Evolutionary conservation across 495 filamentous ascomycete genomes (phyloP).

Genomic region (Xylaria bambusicola): DNA sequence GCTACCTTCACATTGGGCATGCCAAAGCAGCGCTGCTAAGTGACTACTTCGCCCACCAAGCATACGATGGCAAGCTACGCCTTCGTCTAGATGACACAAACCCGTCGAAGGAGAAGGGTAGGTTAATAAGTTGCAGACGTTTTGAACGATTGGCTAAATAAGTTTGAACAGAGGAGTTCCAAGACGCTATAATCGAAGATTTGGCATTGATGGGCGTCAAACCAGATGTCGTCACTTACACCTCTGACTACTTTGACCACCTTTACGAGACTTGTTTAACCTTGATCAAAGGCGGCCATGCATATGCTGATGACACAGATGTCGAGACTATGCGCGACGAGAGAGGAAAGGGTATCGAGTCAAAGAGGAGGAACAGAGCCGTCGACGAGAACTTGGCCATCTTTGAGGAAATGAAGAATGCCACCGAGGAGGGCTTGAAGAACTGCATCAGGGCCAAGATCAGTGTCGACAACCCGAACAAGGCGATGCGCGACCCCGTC

Average conservation of each 20-base stretch:
- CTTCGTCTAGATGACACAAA: slow-evolving; percentile 85
- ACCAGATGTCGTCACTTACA: slow-evolving; percentile 75
- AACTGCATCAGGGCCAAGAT: slow-evolving; percentile 93
- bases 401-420: slow-evolving; percentile 88
- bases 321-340: slow-evolving; percentile 83
- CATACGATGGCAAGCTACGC: slow-evolving; percentile 80
- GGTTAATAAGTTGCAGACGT: too few species aligned
- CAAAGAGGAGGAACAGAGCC: slow-evolving; percentile 71
- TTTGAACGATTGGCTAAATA: too few species aligned
- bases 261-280: slow-evolving; percentile 75
- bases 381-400: slow-evolving; percentile 76
- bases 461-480: slow-evolving; percentile 78
- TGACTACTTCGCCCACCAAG: slow-evolving; percentile 90
- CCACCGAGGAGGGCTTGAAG: slow-evolving; percentile 69
- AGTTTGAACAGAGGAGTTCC: slow-evolving; percentile 90
- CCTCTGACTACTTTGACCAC: slow-evolving; percentile 88
- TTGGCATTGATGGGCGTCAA: slow-evolving; percentile 82
- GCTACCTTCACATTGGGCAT: slow-evolving; percentile 92
- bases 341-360: slow-evolving; percentile 74
- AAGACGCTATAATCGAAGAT: slow-evolving; percentile 86
- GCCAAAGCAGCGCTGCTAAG: slow-evolving; percentile 90
- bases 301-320: slow-evolving; percentile 88
- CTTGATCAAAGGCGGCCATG: slow-evolving; percentile 81
- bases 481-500: slow-evolving; percentile 86
- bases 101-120: not conserved